Conservation (phyloP, 371 early-diverging fungal species). For the Blakeslea trispora region DNA sequence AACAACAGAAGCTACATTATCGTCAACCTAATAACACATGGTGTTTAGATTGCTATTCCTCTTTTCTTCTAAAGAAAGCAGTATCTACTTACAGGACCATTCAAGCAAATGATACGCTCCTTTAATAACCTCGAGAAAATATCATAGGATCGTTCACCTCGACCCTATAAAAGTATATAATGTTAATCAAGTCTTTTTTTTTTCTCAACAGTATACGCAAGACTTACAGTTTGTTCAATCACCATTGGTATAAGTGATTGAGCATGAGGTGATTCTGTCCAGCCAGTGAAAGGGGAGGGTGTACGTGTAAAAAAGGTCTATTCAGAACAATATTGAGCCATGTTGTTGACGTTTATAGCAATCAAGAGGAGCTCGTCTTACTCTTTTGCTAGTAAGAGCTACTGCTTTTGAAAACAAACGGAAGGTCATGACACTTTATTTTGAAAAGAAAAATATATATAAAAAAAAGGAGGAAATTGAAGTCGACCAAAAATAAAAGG, state of each 20-base stretch:
- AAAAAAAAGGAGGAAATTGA: no score
- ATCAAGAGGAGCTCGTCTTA: no score
- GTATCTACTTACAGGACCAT: slow-evolving; percentile 81
- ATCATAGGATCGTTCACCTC: slow-evolving; percentile 89
- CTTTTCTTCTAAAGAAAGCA: no score
- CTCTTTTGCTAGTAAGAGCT: no score
- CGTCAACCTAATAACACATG: slow-evolving; percentile 65
- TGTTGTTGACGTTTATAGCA: neutral
- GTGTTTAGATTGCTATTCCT: no score
- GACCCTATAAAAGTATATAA: slow-evolving; percentile 38
- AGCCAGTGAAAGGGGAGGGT: slow-evolving; percentile 15
- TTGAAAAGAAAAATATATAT: no score
- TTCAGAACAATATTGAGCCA: neutral
- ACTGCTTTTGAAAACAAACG: no score
- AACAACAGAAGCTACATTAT: slow-evolving; percentile 79
- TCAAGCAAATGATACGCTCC: slow-evolving; percentile 94
- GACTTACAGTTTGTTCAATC: slow-evolving; percentile 70
- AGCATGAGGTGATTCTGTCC: slow-evolving; percentile 35
- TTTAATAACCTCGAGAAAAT: slow-evolving; percentile 96
- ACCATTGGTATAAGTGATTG: slow-evolving; percentile 72
- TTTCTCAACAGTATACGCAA: no score
- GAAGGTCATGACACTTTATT: no score
- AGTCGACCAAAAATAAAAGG: no score
- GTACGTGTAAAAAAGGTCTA: slow-evolving; percentile 17
- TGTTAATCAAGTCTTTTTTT: neutral